These are phyloP conservation scores for Drosera capensis DNA, from an alignment of 148 eudicot genomes.

Conservation along the genomic window DNA sequence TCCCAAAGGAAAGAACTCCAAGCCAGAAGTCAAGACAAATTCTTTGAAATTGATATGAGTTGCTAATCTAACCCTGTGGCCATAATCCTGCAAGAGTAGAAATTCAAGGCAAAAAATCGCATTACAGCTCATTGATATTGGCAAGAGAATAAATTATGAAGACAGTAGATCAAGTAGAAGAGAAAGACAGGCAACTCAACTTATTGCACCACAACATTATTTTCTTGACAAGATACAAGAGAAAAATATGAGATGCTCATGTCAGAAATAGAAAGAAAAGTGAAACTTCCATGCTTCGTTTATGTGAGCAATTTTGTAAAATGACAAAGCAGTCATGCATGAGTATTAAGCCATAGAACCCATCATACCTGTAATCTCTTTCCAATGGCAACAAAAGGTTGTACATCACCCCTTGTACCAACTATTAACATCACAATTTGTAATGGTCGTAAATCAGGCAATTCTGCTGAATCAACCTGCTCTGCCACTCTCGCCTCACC, in stretches of 20 bases:
- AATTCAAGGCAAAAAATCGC: neutral
- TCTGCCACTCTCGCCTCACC: slow-evolving; percentile 12
- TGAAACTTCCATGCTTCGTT: too few relatives aligned
- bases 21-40: slow-evolving; percentile 58
- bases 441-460: slow-evolving; percentile 23
- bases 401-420: slow-evolving; percentile 43
- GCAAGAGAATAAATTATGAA: neutral
- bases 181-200: too few relatives aligned
- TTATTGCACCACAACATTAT: too few relatives aligned
- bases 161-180: neutral
- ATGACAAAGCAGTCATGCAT: neutral
- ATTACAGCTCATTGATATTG: neutral
- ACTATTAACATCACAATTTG: slow-evolving; percentile 40
- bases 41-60: slow-evolving; percentile 74
- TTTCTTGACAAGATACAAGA: too few relatives aligned
- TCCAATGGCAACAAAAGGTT: slow-evolving; percentile 37
- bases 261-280: too few relatives aligned
- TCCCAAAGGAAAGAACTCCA: slow-evolving; percentile 81
- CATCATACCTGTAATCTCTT: slow-evolving; percentile 33
- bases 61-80: slow-evolving; percentile 78
- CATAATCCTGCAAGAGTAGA: slow-evolving; percentile 54
- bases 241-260: too few relatives aligned
- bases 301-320: too few relatives aligned
- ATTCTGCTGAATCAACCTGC: slow-evolving; percentile 9
- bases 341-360: too few relatives aligned